These are phyloP conservation scores for Phylloporus sp. DNA, from an alignment of 768 basidiomycete genomes.

Conservation along the genomic window DNA sequence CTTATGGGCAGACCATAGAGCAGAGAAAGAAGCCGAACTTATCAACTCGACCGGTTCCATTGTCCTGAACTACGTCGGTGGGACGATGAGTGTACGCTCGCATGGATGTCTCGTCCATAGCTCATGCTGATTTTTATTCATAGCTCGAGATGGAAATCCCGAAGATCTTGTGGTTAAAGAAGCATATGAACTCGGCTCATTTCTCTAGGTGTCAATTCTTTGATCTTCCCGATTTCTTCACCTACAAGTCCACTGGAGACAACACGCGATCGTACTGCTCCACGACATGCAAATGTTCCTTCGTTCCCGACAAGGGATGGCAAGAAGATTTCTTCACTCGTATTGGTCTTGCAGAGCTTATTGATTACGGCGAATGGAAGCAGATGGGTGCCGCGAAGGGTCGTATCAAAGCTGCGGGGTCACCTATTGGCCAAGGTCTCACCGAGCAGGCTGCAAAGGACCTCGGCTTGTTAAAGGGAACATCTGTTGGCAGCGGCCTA, in stretches of 20 bases:
- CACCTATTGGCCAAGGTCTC: constrained; percentile 83
- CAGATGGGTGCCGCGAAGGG: constrained; percentile 70
- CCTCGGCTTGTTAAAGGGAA: constrained; percentile 80
- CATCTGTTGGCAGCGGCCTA: constrained; percentile 88
- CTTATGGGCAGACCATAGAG: constrained; percentile 96
- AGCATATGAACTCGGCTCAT: constrained; percentile 65
- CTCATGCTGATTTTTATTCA: constrained; percentile 5
- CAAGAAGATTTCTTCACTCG: constrained; percentile 78
- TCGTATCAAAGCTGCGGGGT: constrained; percentile 71
- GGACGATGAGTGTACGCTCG: constrained; percentile 80
- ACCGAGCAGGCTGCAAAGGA: constrained; percentile 76
- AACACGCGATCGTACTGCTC: constrained; percentile 86
- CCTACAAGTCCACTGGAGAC: constrained; percentile 79
- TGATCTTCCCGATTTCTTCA: constrained; percentile 94
- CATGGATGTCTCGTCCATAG: not conserved
- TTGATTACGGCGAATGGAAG: constrained; percentile 57
- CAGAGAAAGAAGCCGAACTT: constrained; percentile 83
- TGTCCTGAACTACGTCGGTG: constrained; percentile 93
- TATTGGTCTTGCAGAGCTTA: constrained; percentile 76
- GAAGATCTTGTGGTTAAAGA: constrained; percentile 95
- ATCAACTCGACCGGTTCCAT: constrained; percentile 84
- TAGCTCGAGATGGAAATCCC: constrained; percentile 99
- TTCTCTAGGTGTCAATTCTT: constrained; percentile 82
- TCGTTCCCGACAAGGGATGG: constrained; percentile 86
- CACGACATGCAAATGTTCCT: constrained; percentile 94